phyloP scores from a whole-genome alignment of 768 basidiomycete genomes.

The Termitomyces eurrhizus region DNA sequence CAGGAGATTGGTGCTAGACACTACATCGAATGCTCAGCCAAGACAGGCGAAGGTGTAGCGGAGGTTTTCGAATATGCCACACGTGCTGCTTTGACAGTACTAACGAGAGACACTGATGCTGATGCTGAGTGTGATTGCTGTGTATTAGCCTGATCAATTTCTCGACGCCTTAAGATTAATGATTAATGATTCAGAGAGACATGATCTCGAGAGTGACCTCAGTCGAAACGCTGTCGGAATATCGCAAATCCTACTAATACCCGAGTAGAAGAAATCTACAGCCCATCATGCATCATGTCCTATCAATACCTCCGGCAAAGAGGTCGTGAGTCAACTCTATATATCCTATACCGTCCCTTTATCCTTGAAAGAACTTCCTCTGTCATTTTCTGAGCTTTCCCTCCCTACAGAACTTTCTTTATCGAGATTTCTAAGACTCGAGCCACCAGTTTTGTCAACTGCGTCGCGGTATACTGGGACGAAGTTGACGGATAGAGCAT shows the following conservation, averaged over 20 bases:
- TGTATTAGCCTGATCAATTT: constrained; percentile 1
- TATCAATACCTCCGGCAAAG: background rate
- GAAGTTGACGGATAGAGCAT: constrained; percentile 28
- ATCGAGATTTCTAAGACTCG: constrained; percentile 1
- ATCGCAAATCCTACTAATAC: background rate
- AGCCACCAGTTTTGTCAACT: constrained; percentile 21
- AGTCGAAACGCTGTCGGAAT: too few species aligned
- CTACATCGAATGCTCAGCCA: constrained; percentile 97
- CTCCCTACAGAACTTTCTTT: constrained; percentile 1
- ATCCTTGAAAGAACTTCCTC: constrained; percentile 3
- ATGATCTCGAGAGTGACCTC: background rate
- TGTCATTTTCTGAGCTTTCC: constrained; percentile 12
- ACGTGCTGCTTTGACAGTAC: constrained; percentile 64
- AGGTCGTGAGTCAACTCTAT: background rate
- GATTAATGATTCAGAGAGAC: background rate
- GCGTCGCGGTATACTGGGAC: constrained; percentile 23
- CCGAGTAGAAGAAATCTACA: background rate
- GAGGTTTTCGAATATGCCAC: constrained; percentile 99
- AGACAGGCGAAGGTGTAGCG: constrained; percentile 91
- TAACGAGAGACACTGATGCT: background rate
- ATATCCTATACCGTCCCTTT: constrained; percentile 4
- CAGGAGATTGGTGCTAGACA: constrained; percentile 95
- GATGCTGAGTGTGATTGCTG: constrained; percentile 1
- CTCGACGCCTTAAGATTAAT: background rate
- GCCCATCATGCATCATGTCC: background rate